Base-by-base conservation (phyloP, 352 stramenopile species). In the Thraustotheca clavata region DNA sequence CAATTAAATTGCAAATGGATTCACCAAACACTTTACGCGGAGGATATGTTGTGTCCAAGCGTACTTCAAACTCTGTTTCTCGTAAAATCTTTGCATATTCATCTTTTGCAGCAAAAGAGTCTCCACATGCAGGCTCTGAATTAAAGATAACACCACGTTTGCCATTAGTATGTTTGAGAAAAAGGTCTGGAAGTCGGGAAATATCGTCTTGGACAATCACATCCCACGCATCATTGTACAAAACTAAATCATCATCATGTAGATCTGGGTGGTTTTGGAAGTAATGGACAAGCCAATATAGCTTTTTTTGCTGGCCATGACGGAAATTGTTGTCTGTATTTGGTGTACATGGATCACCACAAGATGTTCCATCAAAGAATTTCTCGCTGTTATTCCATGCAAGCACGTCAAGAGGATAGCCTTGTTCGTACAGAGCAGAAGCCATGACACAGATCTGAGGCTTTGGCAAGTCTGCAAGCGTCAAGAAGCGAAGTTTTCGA, bases 291-390 rank as follows among this genome's bases (percentile, higher is more conserved):
- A 65, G 38, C 57, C 57, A 65, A 22, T 65, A 31, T 9, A 31
- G 31, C 57, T 65, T 65, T 27, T 65, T 65, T 14, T 50, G 38
- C 38, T 65, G 57, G 2, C 57, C 57, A 24, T 47, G 29, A 6
- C 57, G 57, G 29, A 65, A 65, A 32, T 65, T 46, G 27, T 43
- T 43, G 33, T 29, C 33, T 1, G 54, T n/a, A 27, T 62, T 65
- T 18, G 38, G 9, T 3, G 36, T 22, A 46, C 38, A 54, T n/a
- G 34, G 57, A 5, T 20, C 34, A 9, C 57, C 57, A 33, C 38
- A 60, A n/a, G 52, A 62, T 33, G 57, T 55, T n/a, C 38, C 20
- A 26, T 65, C 57, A 55, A 65, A 65, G 39, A 65, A 65, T 3
- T 38, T 8, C 9, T 27, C 57, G 12, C 27, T 47, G 40, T 65